Base-by-base conservation (phyloP, 169 alveolate species). In the Babesia gibsoni region DNA sequence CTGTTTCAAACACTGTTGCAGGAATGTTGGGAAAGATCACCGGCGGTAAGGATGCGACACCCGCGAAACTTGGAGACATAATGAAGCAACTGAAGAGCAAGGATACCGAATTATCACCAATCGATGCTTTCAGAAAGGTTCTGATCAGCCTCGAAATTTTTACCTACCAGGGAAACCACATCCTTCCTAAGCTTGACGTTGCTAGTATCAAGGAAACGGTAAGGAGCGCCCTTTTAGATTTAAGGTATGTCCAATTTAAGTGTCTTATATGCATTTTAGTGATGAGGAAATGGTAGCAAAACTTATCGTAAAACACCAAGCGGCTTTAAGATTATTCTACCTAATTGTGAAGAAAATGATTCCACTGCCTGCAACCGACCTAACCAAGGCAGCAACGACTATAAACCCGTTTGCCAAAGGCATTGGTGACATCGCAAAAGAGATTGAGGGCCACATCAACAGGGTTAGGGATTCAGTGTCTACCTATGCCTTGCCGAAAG, bases 221-320 rank as follows among this genome's bases (percentile, higher is more conserved):
- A 20, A 41, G 54, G 1, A 30, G 46, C 2, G 65, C 67, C 14
- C 36, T 72, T 5, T 27, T 61, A 16, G 25, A 25, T 33, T 14
- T 54, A 22, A 39, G 72, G 72, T 61, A 29, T 10, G 72, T 39
- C 46, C 32, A 27, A 4, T 2, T 10, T 1, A 9, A 23, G 33
- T 1, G 2, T 22, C 2, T 35, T 25, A 3, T 20, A 0, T 18
- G 9, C 33, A 20, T 27, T 32, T 7, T 49, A 73, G 83, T 23
- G 83, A 73, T 22, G 69, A 57, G 49, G 68, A 73, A 16, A 52
- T 64, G 68, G 46, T 75, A 36, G 48, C 64, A 39, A 75, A 42
- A 25, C 65, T 75, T 30, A 58, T 75, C 32, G 69, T 75, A 25
- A 65, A 49, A 30, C 84, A 68, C 5, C 84, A 75, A 66, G 65